Percentiles rank a stretch among this genome's conserved stretches.
These are phyloP conservation scores for Blastobotrys capitulatus DNA, from an alignment of 1,139 yeast species.

Conservation along the genomic window DNA sequence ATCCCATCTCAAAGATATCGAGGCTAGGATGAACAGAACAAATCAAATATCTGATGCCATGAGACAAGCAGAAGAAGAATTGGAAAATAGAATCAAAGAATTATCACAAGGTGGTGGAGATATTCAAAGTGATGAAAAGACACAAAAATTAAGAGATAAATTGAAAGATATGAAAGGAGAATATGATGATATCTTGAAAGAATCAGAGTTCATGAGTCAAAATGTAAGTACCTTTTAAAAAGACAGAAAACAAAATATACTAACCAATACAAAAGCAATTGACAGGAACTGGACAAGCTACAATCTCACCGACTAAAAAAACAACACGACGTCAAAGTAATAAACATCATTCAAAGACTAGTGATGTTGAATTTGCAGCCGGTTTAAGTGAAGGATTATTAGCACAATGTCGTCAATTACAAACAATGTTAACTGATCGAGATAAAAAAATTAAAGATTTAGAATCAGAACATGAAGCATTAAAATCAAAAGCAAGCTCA, in stretches of 20 bases:
- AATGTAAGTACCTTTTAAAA: background rate
- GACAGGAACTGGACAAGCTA: conserved; percentile 9
- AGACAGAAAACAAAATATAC: background rate
- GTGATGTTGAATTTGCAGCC: conserved; percentile 75
- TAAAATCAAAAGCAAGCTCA: conserved; percentile 36
- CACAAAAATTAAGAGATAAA: conserved; percentile 12
- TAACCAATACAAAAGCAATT: background rate
- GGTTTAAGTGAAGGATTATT: conserved; percentile 77
- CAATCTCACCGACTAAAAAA: conserved; percentile 13
- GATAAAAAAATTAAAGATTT: conserved; percentile 41
- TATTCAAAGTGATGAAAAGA: conserved; percentile 3
- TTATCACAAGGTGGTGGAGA: conserved; percentile 5
- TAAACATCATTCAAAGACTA: conserved; percentile 13
- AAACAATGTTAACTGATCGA: conserved; percentile 51
- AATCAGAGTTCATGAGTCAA: conserved; percentile 6
- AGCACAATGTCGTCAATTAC: conserved; percentile 71
- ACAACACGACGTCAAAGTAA: conserved; percentile 10
- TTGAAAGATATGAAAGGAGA: conserved; percentile 16
- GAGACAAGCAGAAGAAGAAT: conserved; percentile 17
- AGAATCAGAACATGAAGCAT: conserved; percentile 41
- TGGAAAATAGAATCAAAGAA: conserved; percentile 9
- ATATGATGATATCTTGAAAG: conserved; percentile 17
- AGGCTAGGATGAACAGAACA: conserved; percentile 16
- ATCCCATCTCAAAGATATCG: conserved; percentile 17
- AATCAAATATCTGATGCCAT: conserved; percentile 17